Evolutionary conservation across 768 basidiomycete genomes (phyloP).

Genomic region (Paxillus involutus): DNA sequence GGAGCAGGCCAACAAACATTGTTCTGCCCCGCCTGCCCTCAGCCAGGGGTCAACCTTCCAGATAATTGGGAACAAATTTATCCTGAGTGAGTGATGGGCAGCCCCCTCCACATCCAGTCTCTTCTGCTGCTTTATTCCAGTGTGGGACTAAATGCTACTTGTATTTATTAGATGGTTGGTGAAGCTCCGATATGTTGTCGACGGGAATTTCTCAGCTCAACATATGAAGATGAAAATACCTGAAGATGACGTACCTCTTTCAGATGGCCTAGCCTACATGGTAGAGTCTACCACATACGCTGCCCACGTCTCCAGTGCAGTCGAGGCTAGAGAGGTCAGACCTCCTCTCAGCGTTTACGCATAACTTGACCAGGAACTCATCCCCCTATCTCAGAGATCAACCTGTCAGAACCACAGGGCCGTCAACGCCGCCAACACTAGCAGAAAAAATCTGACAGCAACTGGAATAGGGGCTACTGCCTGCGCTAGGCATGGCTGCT

Average conservation of each 20-base stretch:
- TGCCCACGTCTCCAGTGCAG: neutral
- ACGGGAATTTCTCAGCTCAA: slow-evolving; percentile 3
- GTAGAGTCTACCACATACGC: neutral
- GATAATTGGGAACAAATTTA: slow-evolving; percentile 1
- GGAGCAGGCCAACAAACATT: neutral
- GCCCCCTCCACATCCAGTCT: no score
- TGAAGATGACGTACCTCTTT: slow-evolving; percentile 16
- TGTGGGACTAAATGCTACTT: no score
- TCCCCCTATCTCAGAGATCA: slow-evolving; percentile 4
- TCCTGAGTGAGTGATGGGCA: neutral
- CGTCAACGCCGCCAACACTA: slow-evolving; percentile 13
- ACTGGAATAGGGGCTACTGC: slow-evolving; percentile 32
- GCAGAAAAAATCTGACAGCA: slow-evolving; percentile 15
- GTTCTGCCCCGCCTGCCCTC: slow-evolving; percentile 3
- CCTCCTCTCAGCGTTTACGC: neutral
- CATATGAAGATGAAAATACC: slow-evolving; percentile 11
- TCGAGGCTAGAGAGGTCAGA: neutral
- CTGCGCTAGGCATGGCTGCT: slow-evolving; percentile 34
- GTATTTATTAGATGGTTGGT: neutral
- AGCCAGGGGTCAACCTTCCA: slow-evolving; percentile 4
- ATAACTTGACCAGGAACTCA: neutral
- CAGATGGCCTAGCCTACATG: slow-evolving; percentile 10
- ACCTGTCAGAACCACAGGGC: slow-evolving; percentile 19
- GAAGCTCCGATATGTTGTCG: neutral
- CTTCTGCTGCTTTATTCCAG: no score